These are phyloP conservation scores for Podospora pseudocomata DNA, from an alignment of 495 filamentous ascomycete species.

Conservation along the genomic window DNA sequence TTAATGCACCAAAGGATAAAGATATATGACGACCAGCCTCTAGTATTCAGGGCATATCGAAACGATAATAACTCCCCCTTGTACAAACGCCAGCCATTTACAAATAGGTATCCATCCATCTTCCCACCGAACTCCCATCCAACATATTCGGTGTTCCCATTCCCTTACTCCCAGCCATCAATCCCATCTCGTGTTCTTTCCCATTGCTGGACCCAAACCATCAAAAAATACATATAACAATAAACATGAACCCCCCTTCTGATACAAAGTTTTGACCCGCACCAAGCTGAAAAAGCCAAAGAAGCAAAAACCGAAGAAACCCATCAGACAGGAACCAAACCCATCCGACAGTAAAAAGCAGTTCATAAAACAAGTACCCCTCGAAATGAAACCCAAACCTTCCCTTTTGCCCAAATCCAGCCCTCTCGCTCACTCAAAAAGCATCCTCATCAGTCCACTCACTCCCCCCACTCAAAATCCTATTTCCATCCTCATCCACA, in stretches of 20 bases:
- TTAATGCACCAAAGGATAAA: neutral
- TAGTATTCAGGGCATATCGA: neutral
- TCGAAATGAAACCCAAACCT: neutral
- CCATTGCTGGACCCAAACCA: neutral
- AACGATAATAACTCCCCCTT: neutral
- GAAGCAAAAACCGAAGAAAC: neutral
- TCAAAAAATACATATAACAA: neutral
- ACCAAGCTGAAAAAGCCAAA: neutral
- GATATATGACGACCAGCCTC: neutral
- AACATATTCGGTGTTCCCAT: neutral
- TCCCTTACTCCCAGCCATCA: neutral
- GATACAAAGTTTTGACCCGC: neutral
- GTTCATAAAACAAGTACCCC: neutral
- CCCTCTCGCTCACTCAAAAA: constrained; percentile 28
- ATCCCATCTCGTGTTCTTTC: neutral
- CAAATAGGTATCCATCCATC: neutral
- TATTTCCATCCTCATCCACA: constrained; percentile 47
- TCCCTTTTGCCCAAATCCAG: neutral
- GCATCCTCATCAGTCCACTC: constrained; percentile 58
- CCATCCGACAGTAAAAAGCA: neutral
- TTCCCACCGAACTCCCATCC: neutral
- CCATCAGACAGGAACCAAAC: neutral
- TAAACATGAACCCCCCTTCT: neutral
- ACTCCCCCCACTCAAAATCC: constrained; percentile 46
- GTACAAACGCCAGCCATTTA: neutral